Percentiles rank a stretch among this genome's conserved stretches.
Conservation (phyloP, 139 green algal genomes). For the Tetratostichococcus sp. region DNA sequence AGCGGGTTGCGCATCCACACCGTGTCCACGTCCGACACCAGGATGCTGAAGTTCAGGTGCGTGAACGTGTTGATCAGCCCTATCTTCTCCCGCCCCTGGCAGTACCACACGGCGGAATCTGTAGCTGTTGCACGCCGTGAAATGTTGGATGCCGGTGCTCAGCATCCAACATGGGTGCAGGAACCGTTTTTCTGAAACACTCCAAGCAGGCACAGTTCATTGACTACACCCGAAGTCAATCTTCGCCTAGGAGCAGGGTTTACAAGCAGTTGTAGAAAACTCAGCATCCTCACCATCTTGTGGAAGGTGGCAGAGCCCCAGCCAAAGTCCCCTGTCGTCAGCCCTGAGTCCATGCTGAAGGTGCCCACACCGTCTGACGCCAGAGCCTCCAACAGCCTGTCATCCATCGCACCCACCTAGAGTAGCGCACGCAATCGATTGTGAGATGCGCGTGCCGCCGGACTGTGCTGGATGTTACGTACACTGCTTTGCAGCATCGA, state of each 20-base stretch:
- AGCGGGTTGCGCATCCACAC: conserved; percentile 84
- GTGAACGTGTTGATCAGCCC: conserved; percentile 77
- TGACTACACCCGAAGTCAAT: too few species aligned
- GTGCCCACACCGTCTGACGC: conserved; percentile 31
- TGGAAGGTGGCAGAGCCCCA: conserved; percentile 85
- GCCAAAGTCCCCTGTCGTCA: conserved; percentile 77
- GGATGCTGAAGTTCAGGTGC: conserved; percentile 59
- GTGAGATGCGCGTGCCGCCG: too few species aligned
- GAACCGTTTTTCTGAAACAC: too few species aligned
- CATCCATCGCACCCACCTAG: conserved; percentile 86
- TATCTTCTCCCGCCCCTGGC: conserved; percentile 80
- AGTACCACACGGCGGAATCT: too few species aligned
- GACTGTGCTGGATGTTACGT: too few species aligned
- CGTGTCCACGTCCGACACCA: conserved; percentile 93
- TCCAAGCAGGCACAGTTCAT: background rate
- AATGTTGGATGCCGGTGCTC: too few species aligned
- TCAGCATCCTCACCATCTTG: conserved; percentile 70
- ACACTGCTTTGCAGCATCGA: too few species aligned
- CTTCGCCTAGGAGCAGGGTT: too few species aligned
- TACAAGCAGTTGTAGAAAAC: background rate
- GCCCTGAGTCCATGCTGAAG: conserved; percentile 75
- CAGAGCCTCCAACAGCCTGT: conserved; percentile 57
- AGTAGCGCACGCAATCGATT: background rate
- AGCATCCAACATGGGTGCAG: too few species aligned
- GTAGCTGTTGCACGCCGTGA: background rate